phyloP scores from a whole-genome alignment of 2,329 filamentous ascomycete species.

The Purpureocillium takamizusanense region DNA sequence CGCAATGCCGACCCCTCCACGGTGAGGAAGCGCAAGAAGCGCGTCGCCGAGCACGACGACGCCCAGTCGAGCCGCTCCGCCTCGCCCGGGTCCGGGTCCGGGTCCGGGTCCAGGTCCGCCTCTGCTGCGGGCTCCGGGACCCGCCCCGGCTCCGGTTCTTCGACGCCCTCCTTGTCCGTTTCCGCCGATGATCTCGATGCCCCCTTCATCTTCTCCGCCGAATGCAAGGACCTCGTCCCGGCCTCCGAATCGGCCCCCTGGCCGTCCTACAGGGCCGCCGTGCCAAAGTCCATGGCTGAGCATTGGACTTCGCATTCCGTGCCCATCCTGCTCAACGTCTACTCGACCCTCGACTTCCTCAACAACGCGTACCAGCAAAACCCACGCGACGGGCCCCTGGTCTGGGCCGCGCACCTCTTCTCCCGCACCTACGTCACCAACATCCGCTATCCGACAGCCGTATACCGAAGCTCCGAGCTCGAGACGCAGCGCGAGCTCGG shows the following conservation, averaged over 20 bases:
- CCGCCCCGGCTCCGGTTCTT: background rate
- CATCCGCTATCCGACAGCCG: slow-evolving; percentile 20
- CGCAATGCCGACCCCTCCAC: slow-evolving; percentile 21
- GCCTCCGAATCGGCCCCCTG: background rate
- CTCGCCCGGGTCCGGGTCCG: slow-evolving; percentile 4
- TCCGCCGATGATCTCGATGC: background rate
- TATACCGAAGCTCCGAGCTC: slow-evolving; percentile 12
- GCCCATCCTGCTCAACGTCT: slow-evolving; percentile 28
- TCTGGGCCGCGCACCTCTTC: slow-evolving; percentile 30
- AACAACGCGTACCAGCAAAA: slow-evolving; percentile 16
- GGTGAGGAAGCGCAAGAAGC: slow-evolving; percentile 22
- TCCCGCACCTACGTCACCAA: slow-evolving; percentile 30
- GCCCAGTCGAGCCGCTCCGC: slow-evolving; percentile 2
- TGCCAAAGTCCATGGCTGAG: slow-evolving; percentile 17
- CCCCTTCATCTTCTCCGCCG: background rate
- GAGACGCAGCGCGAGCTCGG: slow-evolving; percentile 23
- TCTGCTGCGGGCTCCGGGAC: slow-evolving; percentile 4
- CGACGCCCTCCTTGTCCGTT: background rate
- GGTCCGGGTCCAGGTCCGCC: slow-evolving; percentile 2
- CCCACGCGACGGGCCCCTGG: slow-evolving; percentile 21
- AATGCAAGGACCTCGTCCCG: background rate
- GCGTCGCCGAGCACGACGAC: slow-evolving; percentile 4
- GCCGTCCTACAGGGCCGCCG: slow-evolving; percentile 6
- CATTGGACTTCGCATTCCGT: slow-evolving; percentile 30
- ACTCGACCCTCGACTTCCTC: slow-evolving; percentile 25